Evolutionary conservation across 306 rosid genomes (phyloP).

Genomic region (Glycyrrhiza uralensis): DNA sequence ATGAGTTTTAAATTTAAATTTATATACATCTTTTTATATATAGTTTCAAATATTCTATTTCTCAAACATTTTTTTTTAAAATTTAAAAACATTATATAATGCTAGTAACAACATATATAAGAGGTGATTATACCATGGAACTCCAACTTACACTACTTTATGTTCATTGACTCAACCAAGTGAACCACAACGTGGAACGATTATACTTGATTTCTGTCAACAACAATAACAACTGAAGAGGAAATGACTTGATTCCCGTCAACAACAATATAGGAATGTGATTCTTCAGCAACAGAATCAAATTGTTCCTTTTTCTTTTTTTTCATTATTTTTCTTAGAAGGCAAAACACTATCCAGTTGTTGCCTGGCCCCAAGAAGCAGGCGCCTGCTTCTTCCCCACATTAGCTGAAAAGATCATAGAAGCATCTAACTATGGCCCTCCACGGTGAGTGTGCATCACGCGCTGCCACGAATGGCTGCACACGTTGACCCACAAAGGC

Average conservation of each 20-base stretch:
- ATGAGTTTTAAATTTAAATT: no score
- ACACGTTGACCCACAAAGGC: neutral
- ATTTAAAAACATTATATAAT: no score
- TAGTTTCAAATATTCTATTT: no score
- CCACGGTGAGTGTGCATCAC: neutral
- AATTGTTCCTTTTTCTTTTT: neutral
- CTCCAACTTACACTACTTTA: no score
- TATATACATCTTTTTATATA: no score
- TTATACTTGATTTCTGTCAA: no score
- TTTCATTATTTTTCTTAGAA: neutral
- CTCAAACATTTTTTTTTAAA: no score
- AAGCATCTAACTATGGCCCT: slow-evolving; percentile 12
- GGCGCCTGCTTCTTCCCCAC: neutral
- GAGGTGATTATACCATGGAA: no score
- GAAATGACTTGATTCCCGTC: neutral
- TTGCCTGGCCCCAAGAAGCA: neutral
- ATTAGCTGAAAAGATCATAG: slow-evolving; percentile 5
- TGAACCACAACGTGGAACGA: no score
- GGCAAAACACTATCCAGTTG: neutral
- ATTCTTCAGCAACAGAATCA: neutral
- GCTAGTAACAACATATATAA: no score
- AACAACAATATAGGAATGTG: neutral
- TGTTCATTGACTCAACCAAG: no score
- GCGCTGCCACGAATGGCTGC: neutral
- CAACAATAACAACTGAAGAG: no score